phyloP scores from a whole-genome alignment of 176 grass and related monocot genomes.

The Alopecurus myosuroides region DNA sequence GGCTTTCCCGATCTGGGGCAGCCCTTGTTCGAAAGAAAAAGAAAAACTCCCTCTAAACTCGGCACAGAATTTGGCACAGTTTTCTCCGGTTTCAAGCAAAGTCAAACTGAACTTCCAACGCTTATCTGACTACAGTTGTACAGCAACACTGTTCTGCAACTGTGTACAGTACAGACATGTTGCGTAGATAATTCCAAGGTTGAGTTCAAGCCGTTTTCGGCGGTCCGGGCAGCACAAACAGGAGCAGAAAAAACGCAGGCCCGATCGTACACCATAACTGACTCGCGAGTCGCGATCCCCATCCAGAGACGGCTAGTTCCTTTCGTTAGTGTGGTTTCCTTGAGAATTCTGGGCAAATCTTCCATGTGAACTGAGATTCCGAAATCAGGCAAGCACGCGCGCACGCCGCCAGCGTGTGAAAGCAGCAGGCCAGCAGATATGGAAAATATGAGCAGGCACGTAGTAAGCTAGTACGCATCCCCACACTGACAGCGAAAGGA shows the following conservation, averaged over 20 bases:
- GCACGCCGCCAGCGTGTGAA: neutral
- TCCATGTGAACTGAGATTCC: slow-evolving; percentile 10
- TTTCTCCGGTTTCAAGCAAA: neutral
- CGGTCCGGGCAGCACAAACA: neutral
- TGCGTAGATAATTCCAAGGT: neutral
- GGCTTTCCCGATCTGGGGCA: no score
- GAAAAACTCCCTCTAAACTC: neutral
- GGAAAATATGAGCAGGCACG: no score
- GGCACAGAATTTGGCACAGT: neutral
- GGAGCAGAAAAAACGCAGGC: neutral
- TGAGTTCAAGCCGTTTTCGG: slow-evolving; percentile 3
- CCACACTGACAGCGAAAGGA: neutral
- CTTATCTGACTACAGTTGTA: neutral
- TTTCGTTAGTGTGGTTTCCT: neutral
- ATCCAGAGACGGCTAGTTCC: neutral
- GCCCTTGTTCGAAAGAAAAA: neutral
- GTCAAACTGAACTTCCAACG: slow-evolving; percentile 6
- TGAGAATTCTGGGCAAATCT: neutral
- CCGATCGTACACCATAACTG: neutral
- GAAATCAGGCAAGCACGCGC: neutral
- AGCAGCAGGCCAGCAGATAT: neutral
- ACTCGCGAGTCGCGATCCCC: neutral
- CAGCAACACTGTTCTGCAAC: neutral
- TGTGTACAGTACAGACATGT: neutral
- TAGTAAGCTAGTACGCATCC: neutral